Evolutionary conservation across 352 stramenopile genomes (phyloP).

Genomic region (Halophytophthora polymorphica): DNA sequence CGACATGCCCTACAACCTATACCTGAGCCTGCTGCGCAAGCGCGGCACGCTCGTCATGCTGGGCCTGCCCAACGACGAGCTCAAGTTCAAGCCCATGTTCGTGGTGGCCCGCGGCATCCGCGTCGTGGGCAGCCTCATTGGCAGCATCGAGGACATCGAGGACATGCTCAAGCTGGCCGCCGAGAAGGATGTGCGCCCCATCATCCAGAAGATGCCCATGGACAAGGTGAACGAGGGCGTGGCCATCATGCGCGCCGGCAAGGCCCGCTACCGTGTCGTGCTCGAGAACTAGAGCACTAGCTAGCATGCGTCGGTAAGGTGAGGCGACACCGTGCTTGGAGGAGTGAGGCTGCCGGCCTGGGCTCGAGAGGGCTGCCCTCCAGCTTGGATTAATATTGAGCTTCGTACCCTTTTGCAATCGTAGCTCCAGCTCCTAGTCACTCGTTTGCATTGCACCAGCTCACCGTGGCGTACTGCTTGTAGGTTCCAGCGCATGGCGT

Average conservation of each 20-base stretch:
- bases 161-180: slow-evolving; percentile 86
- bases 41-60: slow-evolving; percentile 69
- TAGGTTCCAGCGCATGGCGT: slow-evolving; percentile 2
- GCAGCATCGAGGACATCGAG: slow-evolving; percentile 76
- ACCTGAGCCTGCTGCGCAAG: slow-evolving; percentile 53
- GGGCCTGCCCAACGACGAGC: slow-evolving; percentile 57
- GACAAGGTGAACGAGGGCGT: slow-evolving; percentile 40
- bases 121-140: slow-evolving; percentile 80
- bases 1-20: slow-evolving; percentile 47
- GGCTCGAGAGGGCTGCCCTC: too few species aligned
- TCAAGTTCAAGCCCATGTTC: slow-evolving; percentile 52
- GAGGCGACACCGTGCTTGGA: slow-evolving; percentile 1
- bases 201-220: slow-evolving; percentile 51
- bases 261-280: slow-evolving; percentile 47
- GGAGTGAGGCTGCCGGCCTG: too few species aligned
- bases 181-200: slow-evolving; percentile 51
- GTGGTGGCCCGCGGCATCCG: slow-evolving; percentile 44
- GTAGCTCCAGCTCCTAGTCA: background rate
- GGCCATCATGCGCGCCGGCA: slow-evolving; percentile 31
- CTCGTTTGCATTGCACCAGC: too few species aligned
- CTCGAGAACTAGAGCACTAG: slow-evolving; percentile 25
- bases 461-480: slow-evolving; percentile 4
- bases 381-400: too few species aligned
- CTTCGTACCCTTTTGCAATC: background rate
- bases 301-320: background rate